Evolutionary conservation across 2,329 filamentous ascomycete species (phyloP), one percentile per base, ranked within the genome.

Genomic region (Pleochaeta shiraiana): DNA sequence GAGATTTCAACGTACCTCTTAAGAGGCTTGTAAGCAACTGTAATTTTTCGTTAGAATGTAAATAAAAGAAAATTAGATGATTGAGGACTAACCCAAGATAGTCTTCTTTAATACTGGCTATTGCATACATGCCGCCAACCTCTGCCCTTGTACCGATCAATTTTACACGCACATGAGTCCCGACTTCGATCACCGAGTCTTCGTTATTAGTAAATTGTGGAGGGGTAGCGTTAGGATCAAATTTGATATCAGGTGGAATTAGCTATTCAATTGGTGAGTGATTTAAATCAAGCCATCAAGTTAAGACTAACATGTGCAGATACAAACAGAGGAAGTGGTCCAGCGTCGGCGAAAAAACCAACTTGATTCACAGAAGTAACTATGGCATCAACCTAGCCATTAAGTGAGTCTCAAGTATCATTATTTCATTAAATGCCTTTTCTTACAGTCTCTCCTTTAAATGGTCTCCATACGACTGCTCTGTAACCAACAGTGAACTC

Each of bases 381-480:
- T 69, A 95, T 85, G 50, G 90, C 92, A 79, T 98, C 93, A 71
- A 97, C 86, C 90, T 95, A 76, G 66, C 71, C 73, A 66, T n/a
- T n/a, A n/a, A n/a, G n/a, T n/a, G n/a, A n/a, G n/a, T n/a, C n/a
- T n/a, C n/a, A n/a, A n/a, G n/a, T n/a, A n/a, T n/a, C n/a, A n/a
- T n/a, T n/a, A n/a, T n/a, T n/a, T n/a, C n/a, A n/a, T n/a, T n/a
- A n/a, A n/a, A n/a, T n/a, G n/a, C n/a, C n/a, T n/a, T n/a, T 53
- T 63, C 86, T 76, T 83, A 95, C 93, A 75, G 93, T 95, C 80
- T 98, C 93, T 72, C 93, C 92, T 76, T 93, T 92, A 79, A 97
- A 98, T 12, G 93, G 93, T 72, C 92, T 84, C 92, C 92, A 98
- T 65, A 98, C 90, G 66, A 98, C 92, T 64, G 93, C 93, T 67